A percentile compares a stretch with the other conserved stretches of the same genome.
Evolutionary conservation across 2,329 filamentous ascomycete genomes (phyloP).

Genomic region (Aspergillus sp.): DNA sequence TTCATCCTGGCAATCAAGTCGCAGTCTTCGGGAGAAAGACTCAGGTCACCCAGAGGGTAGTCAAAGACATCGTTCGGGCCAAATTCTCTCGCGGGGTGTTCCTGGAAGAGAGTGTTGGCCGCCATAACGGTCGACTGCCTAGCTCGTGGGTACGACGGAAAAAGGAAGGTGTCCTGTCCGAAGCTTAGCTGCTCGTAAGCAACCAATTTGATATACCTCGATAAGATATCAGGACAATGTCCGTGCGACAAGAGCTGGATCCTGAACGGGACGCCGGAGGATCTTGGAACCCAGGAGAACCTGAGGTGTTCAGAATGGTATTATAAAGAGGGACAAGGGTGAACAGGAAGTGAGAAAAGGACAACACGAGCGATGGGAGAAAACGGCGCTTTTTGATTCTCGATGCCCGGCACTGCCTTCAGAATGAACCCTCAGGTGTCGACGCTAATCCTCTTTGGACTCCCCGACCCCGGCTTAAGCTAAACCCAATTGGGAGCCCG

Average conservation of each 20-base stretch:
- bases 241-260: neutral
- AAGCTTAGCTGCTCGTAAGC: conserved; percentile 9
- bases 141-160: neutral
- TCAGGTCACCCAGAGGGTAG: conserved; percentile 20
- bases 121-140: neutral
- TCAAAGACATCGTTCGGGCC: conserved; percentile 31
- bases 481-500: conserved; percentile 2
- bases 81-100: conserved; percentile 20
- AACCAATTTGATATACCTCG: neutral
- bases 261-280: neutral
- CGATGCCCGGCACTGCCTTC: neutral
- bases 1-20: conserved; percentile 18
- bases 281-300: neutral
- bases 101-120: neutral
- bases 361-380: neutral
- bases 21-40: conserved; percentile 24
- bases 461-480: neutral
- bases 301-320: neutral
- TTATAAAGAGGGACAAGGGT: neutral
- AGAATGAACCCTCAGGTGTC: neutral
- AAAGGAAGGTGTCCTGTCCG: neutral
- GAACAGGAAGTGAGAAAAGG: neutral
- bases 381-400: neutral
- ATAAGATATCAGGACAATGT: neutral
- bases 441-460: neutral